A percentile compares a stretch with the other conserved stretches of the same genome.
Conservation (phyloP, 2,329 filamentous ascomycete species). For the Hypoxylon sp. region DNA sequence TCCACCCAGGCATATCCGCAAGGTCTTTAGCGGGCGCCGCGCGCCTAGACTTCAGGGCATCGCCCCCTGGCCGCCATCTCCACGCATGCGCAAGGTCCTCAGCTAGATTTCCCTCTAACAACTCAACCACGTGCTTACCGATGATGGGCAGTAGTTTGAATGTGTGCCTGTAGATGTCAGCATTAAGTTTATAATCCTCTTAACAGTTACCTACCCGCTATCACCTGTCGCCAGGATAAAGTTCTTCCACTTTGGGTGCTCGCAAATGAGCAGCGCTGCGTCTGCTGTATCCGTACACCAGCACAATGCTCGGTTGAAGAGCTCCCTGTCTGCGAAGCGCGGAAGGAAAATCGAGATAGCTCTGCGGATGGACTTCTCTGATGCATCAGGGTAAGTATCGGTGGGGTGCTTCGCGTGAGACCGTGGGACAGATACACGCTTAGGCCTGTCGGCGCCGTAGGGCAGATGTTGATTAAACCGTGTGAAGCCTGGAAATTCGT, state of each 20-base stretch:
- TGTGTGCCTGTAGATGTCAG: slow-evolving; percentile 55
- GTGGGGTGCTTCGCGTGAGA: slow-evolving; percentile 57
- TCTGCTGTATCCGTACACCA: slow-evolving; percentile 57
- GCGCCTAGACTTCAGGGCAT: slow-evolving; percentile 60
- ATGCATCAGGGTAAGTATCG: slow-evolving; percentile 56
- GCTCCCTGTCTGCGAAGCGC: slow-evolving; percentile 49
- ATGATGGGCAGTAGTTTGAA: slow-evolving; percentile 64
- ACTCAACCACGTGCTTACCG: slow-evolving; percentile 62
- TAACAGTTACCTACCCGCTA: slow-evolving; percentile 57
- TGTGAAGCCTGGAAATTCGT: slow-evolving; percentile 59
- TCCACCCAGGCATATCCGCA: slow-evolving; percentile 63
- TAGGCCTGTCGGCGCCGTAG: slow-evolving; percentile 51
- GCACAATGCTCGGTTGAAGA: slow-evolving; percentile 55
- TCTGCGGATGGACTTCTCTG: slow-evolving; percentile 51
- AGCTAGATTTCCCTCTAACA: slow-evolving; percentile 59
- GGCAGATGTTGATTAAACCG: slow-evolving; percentile 56
- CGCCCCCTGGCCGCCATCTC: slow-evolving; percentile 63
- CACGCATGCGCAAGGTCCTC: slow-evolving; percentile 59
- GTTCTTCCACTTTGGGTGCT: slow-evolving; percentile 60
- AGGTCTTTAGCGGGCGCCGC: slow-evolving; percentile 60
- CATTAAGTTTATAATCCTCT: neutral
- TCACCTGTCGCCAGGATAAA: slow-evolving; percentile 63
- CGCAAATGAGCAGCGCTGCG: slow-evolving; percentile 54
- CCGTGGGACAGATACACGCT: slow-evolving; percentile 55
- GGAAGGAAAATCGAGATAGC: slow-evolving; percentile 54